phyloP scores from a whole-genome alignment of 495 filamentous ascomycete genomes.

The Chaetomidium leptoderma region DNA sequence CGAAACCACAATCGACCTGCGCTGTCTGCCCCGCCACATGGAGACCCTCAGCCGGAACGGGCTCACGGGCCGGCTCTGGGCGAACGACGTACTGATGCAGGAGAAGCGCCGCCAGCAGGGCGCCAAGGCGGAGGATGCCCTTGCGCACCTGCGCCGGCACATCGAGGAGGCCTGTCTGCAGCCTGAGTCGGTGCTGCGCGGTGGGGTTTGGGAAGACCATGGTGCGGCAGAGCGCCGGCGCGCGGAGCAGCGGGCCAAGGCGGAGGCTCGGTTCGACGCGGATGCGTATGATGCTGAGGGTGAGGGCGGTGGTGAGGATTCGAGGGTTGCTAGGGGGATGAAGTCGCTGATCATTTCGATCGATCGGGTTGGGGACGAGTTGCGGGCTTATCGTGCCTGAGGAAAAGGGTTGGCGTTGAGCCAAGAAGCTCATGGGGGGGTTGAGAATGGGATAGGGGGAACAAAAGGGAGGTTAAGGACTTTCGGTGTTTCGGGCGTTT shows the following conservation, averaged over 20 bases:
- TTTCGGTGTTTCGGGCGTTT: constrained; percentile 2
- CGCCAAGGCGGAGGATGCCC: neutral
- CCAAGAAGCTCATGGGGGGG: too few species aligned
- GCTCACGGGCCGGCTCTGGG: constrained; percentile 10
- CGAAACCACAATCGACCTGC: constrained; percentile 30
- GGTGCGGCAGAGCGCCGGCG: constrained; percentile 18
- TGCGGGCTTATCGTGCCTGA: constrained; percentile 18
- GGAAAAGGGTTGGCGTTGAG: neutral
- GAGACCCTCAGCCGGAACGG: neutral
- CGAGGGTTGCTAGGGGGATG: neutral
- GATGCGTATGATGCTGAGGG: neutral
- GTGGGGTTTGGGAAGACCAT: constrained; percentile 25
- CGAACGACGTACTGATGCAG: constrained; percentile 21
- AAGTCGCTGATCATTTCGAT: constrained; percentile 23
- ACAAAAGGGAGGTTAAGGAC: neutral
- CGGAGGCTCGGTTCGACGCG: constrained; percentile 12
- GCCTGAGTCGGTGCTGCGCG: constrained; percentile 12
- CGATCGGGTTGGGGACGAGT: constrained; percentile 2
- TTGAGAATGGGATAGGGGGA: neutral
- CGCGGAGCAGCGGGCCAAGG: constrained; percentile 4
- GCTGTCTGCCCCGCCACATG: constrained; percentile 19
- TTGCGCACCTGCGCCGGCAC: constrained; percentile 15
- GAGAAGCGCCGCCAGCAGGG: constrained; percentile 11
- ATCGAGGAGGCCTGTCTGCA: constrained; percentile 18
- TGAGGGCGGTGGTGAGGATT: neutral